Conservation (phyloP, 352 stramenopile genomes). For the Vaucheria bursata region DNA sequence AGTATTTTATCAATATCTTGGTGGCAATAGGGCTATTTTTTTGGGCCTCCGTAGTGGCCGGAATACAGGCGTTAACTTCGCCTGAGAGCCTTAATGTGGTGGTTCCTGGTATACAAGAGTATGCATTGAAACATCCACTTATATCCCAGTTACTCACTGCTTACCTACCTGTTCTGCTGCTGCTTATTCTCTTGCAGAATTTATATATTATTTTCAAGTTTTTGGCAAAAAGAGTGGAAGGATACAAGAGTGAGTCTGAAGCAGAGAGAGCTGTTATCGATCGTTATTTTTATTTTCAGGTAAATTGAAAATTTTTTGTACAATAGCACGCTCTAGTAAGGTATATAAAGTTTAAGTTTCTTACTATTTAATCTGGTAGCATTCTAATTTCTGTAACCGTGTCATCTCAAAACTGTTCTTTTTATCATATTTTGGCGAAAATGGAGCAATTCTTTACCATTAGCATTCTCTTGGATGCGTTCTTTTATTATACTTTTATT, state of each 20-base stretch:
- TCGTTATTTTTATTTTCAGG: slow-evolving; percentile 37
- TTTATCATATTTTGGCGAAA: no score
- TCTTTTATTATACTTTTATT: no score
- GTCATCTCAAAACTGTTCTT: no score
- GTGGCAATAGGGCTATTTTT: slow-evolving; percentile 29
- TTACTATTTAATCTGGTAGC: no score
- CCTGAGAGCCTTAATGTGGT: slow-evolving; percentile 3
- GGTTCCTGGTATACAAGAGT: slow-evolving; percentile 18
- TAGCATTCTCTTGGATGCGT: no score
- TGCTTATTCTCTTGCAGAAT: slow-evolving; percentile 26
- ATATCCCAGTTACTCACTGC: slow-evolving; percentile 3
- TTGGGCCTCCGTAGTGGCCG: slow-evolving; percentile 15
- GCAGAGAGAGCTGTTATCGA: slow-evolving; percentile 26
- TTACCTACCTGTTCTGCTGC: slow-evolving; percentile 30
- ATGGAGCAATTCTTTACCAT: no score
- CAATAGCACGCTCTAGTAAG: no score
- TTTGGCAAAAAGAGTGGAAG: slow-evolving; percentile 23
- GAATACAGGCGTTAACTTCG: slow-evolving; percentile 30
- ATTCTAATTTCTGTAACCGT: no score
- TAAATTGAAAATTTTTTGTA: no score
- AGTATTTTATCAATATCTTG: slow-evolving; percentile 8
- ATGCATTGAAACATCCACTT: slow-evolving; percentile 4
- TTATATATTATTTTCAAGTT: slow-evolving; percentile 40
- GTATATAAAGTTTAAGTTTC: no score
- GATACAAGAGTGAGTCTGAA: slow-evolving; percentile 41